These are phyloP conservation scores for Metarhizium guizhouense DNA, from an alignment of 2,329 filamentous ascomycete species.

Conservation along the genomic window DNA sequence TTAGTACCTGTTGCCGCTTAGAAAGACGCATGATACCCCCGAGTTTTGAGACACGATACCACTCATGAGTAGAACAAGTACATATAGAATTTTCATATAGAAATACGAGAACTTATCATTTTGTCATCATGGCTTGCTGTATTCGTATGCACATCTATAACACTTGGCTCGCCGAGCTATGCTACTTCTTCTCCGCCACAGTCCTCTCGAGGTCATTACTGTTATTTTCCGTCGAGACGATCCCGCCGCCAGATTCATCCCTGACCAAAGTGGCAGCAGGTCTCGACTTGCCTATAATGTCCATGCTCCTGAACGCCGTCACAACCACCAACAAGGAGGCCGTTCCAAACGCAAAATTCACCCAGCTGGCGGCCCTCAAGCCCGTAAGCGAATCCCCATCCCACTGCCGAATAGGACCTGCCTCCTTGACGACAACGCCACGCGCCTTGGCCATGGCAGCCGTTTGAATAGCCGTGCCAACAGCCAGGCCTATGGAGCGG, in stretches of 20 bases:
- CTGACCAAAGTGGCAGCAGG: constrained; percentile 8
- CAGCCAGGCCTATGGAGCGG: constrained; percentile 54
- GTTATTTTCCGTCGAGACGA: background rate
- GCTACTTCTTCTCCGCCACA: background rate
- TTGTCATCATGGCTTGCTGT: background rate
- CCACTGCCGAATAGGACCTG: constrained; percentile 31
- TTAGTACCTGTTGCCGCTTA: background rate
- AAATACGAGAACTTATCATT: background rate
- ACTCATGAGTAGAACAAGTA: background rate
- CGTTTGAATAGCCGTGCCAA: constrained; percentile 57
- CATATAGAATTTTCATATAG: too few relatives aligned
- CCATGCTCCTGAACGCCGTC: constrained; percentile 40
- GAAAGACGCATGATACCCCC: background rate
- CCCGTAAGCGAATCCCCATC: constrained; percentile 38
- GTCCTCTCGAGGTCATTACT: background rate
- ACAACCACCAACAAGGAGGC: constrained; percentile 34
- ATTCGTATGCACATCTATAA: background rate
- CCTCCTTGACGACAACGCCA: constrained; percentile 32
- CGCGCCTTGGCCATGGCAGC: constrained; percentile 45
- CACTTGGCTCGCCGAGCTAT: background rate
- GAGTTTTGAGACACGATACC: background rate
- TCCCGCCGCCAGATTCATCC: background rate
- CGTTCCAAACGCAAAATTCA: constrained; percentile 40
- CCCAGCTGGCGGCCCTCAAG: constrained; percentile 41
- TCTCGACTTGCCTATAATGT: constrained; percentile 37